Percentiles rank a stretch among this genome's conserved stretches.
Evolutionary conservation across 106 monocot species (phyloP).

Genomic region (Apostasia shenzhenica): DNA sequence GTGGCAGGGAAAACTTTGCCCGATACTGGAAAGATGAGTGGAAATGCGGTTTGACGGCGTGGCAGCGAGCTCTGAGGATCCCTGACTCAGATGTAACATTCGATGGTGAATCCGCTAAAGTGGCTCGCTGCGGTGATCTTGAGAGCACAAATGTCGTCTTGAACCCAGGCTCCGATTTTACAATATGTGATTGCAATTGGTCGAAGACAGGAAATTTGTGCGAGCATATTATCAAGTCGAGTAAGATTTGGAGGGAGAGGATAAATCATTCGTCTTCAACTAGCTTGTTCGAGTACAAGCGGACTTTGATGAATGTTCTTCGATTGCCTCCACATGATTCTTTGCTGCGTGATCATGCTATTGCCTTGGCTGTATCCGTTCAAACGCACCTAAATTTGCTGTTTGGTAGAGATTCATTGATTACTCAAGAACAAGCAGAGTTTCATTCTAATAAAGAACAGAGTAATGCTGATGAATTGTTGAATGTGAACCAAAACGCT

Average conservation of each 20-base stretch:
- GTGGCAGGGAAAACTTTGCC: slow-evolving; percentile 71
- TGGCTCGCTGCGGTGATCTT: slow-evolving; percentile 31
- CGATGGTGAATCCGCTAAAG: slow-evolving; percentile 30
- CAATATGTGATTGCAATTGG: slow-evolving; percentile 73
- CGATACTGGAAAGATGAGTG: slow-evolving; percentile 97
- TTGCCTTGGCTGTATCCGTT: slow-evolving; percentile 56
- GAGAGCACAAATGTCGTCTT: slow-evolving; percentile 32
- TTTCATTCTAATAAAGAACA: not conserved
- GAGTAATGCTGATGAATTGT: slow-evolving; percentile 16
- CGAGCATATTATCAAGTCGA: slow-evolving; percentile 65
- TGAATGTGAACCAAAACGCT: not conserved
- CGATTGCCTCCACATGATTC: slow-evolving; percentile 69
- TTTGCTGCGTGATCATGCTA: slow-evolving; percentile 69
- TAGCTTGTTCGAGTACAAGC: slow-evolving; percentile 45
- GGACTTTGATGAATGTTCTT: slow-evolving; percentile 52
- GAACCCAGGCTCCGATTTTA: slow-evolving; percentile 85
- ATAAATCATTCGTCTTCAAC: slow-evolving; percentile 35
- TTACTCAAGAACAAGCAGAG: not conserved
- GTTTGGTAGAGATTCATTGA: slow-evolving; percentile 6
- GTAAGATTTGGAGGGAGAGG: slow-evolving; percentile 32
- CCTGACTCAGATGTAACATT: slow-evolving; percentile 54
- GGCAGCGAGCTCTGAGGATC: slow-evolving; percentile 51
- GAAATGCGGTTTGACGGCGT: slow-evolving; percentile 75
- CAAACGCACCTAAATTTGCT: slow-evolving; percentile 49
- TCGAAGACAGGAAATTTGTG: slow-evolving; percentile 79